Evolutionary conservation across 768 basidiomycete species (phyloP).

Genomic region (Epithele typhae): DNA sequence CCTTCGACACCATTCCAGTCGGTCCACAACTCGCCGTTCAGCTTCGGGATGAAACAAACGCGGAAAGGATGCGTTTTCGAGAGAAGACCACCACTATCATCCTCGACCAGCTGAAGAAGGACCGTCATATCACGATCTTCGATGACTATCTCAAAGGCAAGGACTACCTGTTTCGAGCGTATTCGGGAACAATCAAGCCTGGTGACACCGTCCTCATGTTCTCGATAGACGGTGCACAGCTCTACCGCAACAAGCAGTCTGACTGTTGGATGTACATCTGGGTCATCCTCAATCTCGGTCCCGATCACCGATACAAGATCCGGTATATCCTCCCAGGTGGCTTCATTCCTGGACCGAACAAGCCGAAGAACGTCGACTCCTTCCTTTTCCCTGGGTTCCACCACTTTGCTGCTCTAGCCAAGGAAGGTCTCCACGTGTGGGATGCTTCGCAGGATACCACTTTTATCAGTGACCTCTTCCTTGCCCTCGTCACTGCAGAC

Average conservation of each 20-base stretch:
- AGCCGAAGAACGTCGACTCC: slow-evolving; percentile 28
- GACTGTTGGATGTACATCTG: slow-evolving; percentile 32
- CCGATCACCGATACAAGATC: slow-evolving; percentile 27
- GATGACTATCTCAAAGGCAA: too few relatives aligned
- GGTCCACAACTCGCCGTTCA: slow-evolving; percentile 41
- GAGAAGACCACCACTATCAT: not conserved
- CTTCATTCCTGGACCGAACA: slow-evolving; percentile 27
- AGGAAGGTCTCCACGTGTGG: slow-evolving; percentile 27
- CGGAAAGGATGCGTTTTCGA: not conserved
- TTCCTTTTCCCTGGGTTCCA: slow-evolving; percentile 26
- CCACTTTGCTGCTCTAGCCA: slow-evolving; percentile 24
- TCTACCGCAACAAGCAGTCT: slow-evolving; percentile 27
- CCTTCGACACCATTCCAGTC: slow-evolving; percentile 34
- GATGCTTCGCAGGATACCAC: slow-evolving; percentile 12
- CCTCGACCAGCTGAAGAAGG: too few relatives aligned
- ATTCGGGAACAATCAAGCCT: too few relatives aligned
- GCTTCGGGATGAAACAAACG: slow-evolving; percentile 7
- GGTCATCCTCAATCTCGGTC: slow-evolving; percentile 21
- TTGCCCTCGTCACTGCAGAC: slow-evolving; percentile 9
- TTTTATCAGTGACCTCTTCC: not conserved
- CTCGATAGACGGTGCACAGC: slow-evolving; percentile 25
- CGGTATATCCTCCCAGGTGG: slow-evolving; percentile 23
- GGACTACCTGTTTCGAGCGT: too few relatives aligned
- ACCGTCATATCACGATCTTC: too few relatives aligned
- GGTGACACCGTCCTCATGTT: slow-evolving; percentile 21